These are phyloP conservation scores for Clavispora phyllophila DNA, from an alignment of 805 yeast species.

Conservation along the genomic window DNA sequence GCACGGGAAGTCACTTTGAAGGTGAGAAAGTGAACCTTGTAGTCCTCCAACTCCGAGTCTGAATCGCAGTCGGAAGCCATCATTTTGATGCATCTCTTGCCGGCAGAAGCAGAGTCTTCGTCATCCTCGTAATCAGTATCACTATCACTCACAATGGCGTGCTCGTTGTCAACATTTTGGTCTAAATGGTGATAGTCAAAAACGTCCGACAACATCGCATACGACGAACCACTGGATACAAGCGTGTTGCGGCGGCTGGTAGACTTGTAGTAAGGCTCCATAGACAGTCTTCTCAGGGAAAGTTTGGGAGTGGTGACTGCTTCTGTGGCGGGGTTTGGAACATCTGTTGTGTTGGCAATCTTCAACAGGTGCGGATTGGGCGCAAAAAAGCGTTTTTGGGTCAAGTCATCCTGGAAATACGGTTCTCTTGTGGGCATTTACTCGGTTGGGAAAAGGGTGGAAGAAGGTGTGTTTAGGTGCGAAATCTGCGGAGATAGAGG, in stretches of 20 bases:
- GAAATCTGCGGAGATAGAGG: neutral
- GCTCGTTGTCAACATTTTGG: constrained; percentile 5
- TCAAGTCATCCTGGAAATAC: constrained; percentile 12
- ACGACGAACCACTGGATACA: constrained; percentile 8
- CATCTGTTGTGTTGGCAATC: constrained; percentile 9
- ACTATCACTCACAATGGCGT: constrained; percentile 13
- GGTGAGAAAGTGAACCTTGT: constrained; percentile 13
- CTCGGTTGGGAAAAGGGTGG: neutral
- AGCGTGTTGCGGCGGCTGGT: constrained; percentile 3
- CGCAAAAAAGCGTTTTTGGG: constrained; percentile 2
- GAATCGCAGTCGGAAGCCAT: constrained; percentile 4
- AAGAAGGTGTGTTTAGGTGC: neutral
- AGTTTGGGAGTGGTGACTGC: neutral
- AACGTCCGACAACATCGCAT: constrained; percentile 13
- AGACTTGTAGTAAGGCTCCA: constrained; percentile 13
- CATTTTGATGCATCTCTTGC: neutral
- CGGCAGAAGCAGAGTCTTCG: neutral
- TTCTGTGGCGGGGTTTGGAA: neutral
- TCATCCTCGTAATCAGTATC: constrained; percentile 13
- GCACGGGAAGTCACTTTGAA: constrained; percentile 14
- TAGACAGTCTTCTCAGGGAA: constrained; percentile 11
- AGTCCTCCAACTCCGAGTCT: constrained; percentile 13
- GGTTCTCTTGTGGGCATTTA: constrained; percentile 13
- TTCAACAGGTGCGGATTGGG: constrained; percentile 6
- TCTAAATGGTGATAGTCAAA: constrained; percentile 12